Percentiles rank a stretch among this genome's conserved stretches.
Conservation (phyloP, 2,329 filamentous ascomycete genomes). For the Clathrospora elynae region DNA sequence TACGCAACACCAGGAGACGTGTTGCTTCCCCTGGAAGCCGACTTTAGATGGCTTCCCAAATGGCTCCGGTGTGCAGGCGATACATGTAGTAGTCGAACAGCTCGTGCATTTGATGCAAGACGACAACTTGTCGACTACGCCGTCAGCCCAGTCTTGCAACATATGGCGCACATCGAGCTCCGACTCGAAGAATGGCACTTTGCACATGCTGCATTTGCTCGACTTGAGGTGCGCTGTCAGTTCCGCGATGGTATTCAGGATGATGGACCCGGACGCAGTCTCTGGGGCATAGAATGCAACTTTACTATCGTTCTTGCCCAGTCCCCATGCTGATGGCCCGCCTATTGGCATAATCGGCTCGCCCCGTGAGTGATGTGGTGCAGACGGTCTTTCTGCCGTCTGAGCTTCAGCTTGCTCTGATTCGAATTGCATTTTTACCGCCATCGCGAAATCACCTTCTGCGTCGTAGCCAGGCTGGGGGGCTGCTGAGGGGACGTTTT, state of each 20-base stretch:
- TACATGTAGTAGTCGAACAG: conserved; percentile 23
- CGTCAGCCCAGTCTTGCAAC: conserved; percentile 24
- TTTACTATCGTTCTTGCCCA: neutral
- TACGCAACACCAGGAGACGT: conserved; percentile 45
- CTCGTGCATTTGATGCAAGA: conserved; percentile 23
- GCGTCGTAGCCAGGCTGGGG: conserved; percentile 5
- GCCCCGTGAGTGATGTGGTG: neutral
- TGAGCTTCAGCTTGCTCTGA: neutral
- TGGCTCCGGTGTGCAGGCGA: conserved; percentile 20
- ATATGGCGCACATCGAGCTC: conserved; percentile 15
- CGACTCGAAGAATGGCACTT: conserved; percentile 11
- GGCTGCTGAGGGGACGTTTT: conserved; percentile 1
- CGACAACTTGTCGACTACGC: conserved; percentile 8
- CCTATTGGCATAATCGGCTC: neutral
- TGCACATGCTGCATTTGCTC: conserved; percentile 20
- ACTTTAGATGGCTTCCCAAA: conserved; percentile 4
- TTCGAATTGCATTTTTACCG: conserved; percentile 12
- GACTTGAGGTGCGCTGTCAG: conserved; percentile 19
- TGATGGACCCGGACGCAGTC: neutral
- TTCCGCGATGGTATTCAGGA: conserved; percentile 11
- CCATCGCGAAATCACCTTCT: conserved; percentile 11
- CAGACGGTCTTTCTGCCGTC: neutral
- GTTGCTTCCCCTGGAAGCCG: conserved; percentile 9
- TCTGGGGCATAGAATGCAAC: conserved; percentile 8
- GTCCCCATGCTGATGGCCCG: neutral